Evolutionary conservation across 345 rosid genomes (phyloP).

Genomic region (Gossypium raimondii): DNA sequence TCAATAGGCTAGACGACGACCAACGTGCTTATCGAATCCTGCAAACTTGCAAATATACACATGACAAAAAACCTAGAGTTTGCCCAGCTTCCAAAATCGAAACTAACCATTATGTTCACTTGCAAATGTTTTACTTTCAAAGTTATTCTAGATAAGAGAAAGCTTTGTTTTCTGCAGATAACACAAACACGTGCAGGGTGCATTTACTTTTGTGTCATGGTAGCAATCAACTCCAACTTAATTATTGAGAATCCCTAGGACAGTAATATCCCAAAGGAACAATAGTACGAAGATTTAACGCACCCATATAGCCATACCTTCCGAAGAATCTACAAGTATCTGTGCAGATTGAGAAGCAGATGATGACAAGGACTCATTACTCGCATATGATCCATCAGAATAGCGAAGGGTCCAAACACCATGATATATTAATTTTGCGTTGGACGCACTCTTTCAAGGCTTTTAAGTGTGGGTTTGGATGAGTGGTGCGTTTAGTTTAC

Average conservation of each 20-base stretch:
- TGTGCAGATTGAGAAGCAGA: conserved; percentile 30
- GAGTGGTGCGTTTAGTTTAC: too few relatives aligned
- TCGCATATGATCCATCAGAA: conserved; percentile 51
- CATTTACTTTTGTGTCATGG: neutral
- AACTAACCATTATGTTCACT: conserved; percentile 40
- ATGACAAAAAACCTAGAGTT: neutral
- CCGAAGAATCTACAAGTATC: conserved; percentile 24
- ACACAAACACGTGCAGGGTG: neutral
- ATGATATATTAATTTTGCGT: conserved; percentile 22
- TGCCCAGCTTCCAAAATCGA: neutral
- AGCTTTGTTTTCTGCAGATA: neutral
- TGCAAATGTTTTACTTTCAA: conserved; percentile 25
- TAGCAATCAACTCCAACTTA: neutral
- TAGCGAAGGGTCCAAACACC: conserved; percentile 56
- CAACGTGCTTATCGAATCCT: conserved; percentile 43
- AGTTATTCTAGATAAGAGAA: neutral
- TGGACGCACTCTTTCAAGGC: too few relatives aligned
- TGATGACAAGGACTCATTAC: conserved; percentile 48
- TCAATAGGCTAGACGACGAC: conserved; percentile 43
- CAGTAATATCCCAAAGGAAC: neutral
- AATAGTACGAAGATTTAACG: neutral
- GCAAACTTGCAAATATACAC: neutral
- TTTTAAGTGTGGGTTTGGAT: too few relatives aligned
- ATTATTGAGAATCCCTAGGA: neutral
- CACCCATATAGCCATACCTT: conserved; percentile 24